phyloP scores from a whole-genome alignment of 495 filamentous ascomycete species.

The Neurospora tetrasperma region DNA sequence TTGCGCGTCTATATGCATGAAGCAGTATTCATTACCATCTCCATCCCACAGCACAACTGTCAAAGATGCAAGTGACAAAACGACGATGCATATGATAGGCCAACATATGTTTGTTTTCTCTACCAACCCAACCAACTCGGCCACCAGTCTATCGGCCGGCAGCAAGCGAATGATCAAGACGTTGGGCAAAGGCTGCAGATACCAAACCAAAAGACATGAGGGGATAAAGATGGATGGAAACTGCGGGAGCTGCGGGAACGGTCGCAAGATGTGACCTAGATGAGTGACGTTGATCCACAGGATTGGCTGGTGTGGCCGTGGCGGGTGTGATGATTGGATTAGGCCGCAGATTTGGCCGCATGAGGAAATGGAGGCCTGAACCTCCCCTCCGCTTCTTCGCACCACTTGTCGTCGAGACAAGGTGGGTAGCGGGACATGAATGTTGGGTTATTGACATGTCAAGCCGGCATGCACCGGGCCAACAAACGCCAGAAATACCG shows the following conservation, averaged over 20 bases:
- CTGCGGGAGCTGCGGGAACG: background rate
- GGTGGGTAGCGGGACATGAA: background rate
- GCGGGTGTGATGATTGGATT: background rate
- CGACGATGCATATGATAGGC: background rate
- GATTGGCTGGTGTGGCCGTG: background rate
- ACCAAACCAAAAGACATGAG: background rate
- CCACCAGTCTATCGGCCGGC: background rate
- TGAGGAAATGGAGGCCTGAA: conserved; percentile 6
- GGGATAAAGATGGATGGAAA: background rate
- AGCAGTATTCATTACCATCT: background rate
- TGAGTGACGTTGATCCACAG: background rate
- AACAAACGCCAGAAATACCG: background rate
- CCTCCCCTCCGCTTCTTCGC: background rate
- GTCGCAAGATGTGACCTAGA: background rate
- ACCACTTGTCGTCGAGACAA: background rate
- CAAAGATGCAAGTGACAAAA: background rate
- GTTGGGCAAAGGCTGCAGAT: background rate
- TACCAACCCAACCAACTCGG: background rate
- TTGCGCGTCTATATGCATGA: background rate
- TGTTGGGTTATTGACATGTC: background rate
- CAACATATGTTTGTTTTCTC: background rate
- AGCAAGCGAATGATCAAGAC: background rate
- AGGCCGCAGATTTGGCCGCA: conserved; percentile 25
- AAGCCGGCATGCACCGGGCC: background rate
- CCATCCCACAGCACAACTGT: background rate